Conservation (phyloP, 176 grass and related monocot species). For the Paspalum vaginatum region DNA sequence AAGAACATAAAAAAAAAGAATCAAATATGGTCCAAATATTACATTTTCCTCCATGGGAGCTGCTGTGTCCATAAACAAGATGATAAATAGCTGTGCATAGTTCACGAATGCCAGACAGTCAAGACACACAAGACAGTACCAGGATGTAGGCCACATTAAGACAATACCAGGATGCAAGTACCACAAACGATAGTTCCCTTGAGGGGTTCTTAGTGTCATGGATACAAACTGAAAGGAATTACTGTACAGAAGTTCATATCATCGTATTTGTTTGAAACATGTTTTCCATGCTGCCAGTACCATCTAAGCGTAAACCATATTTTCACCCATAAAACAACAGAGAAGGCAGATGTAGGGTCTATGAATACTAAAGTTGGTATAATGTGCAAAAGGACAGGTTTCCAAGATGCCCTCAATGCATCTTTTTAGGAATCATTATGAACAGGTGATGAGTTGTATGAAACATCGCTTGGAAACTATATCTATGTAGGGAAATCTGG, state of each 20-base stretch:
- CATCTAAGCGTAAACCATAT: conserved; percentile 30
- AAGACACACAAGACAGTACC: not conserved
- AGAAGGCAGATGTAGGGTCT: not conserved
- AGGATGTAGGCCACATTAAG: not conserved
- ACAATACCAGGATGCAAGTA: not conserved
- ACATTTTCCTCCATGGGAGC: conserved; percentile 5
- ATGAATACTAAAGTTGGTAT: not conserved
- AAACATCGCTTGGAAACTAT: conserved; percentile 19
- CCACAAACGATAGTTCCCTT: conserved; percentile 2
- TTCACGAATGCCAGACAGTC: not conserved
- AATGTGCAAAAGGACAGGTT: not conserved
- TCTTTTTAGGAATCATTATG: not conserved
- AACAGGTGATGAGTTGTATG: conserved; percentile 19
- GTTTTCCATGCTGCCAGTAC: not conserved
- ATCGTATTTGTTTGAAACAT: not conserved
- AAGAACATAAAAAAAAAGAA: not conserved
- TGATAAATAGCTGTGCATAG: not conserved
- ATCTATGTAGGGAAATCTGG: conserved; percentile 1
- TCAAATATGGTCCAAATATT: not conserved
- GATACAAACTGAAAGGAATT: not conserved
- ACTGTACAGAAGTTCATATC: conserved; percentile 13
- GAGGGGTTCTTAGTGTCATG: conserved; percentile 4
- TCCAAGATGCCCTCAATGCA: not conserved
- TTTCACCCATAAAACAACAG: not conserved
- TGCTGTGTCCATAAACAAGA: conserved; percentile 15